Conservation (phyloP, 768 basidiomycete species). For the Calocybe cyanea region DNA sequence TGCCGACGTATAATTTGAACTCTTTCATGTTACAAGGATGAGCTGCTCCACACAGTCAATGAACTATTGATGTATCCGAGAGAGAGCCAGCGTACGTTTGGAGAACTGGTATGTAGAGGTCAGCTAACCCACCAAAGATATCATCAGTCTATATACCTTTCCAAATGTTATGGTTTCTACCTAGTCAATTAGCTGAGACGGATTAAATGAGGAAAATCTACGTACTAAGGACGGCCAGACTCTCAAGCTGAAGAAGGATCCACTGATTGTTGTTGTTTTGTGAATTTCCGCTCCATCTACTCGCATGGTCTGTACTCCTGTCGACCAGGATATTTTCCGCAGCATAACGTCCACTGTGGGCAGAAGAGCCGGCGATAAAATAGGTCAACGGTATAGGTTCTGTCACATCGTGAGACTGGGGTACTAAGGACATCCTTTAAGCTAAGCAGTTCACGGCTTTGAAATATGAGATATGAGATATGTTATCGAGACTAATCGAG, state of each 20-base stretch:
- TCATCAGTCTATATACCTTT: slow-evolving; percentile 46
- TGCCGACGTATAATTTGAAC: slow-evolving; percentile 68
- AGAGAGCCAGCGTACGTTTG: slow-evolving; percentile 31
- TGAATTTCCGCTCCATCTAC: slow-evolving; percentile 73
- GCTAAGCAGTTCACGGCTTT: background rate
- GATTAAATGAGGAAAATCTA: slow-evolving; percentile 14
- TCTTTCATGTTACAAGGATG: slow-evolving; percentile 88
- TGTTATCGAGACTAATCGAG: too few species aligned
- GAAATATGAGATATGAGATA: too few species aligned
- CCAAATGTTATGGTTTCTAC: slow-evolving; percentile 76
- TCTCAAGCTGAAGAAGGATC: slow-evolving; percentile 64
- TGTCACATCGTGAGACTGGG: slow-evolving; percentile 4
- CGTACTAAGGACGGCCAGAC: slow-evolving; percentile 63
- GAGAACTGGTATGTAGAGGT: slow-evolving; percentile 28
- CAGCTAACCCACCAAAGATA: background rate
- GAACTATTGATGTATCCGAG: background rate
- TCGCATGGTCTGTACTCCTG: slow-evolving; percentile 57
- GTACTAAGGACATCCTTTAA: slow-evolving; percentile 9
- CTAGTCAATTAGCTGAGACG: background rate
- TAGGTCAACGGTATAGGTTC: slow-evolving; percentile 36
- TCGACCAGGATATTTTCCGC: slow-evolving; percentile 69
- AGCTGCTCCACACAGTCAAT: slow-evolving; percentile 35
- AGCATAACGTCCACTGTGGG: slow-evolving; percentile 66
- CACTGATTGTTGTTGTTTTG: slow-evolving; percentile 62
- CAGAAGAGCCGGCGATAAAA: slow-evolving; percentile 56